Base-by-base conservation (phyloP, 768 basidiomycete species). In the Pulveroboletus sp. region DNA sequence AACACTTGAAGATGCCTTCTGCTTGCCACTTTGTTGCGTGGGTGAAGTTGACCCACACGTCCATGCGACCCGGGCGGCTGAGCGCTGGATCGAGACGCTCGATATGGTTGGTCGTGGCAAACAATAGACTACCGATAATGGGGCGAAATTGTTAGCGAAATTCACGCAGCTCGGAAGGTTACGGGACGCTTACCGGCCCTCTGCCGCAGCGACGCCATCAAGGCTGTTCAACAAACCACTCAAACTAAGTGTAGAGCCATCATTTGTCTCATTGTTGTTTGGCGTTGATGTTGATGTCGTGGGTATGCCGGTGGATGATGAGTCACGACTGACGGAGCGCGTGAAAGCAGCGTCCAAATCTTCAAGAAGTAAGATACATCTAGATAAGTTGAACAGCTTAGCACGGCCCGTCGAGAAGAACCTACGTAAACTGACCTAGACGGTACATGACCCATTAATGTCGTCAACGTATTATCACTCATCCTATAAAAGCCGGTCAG, bases 341-440 rank as follows among this genome's bases (percentile, higher is more conserved):
- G 90, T 93, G 73, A 93, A 93, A 23, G 90, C 90, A 47, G 90
- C 90, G 66, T 93, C 90, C 58, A 95, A 79, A 76, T 95, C 92
- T 72, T 95, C 93, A 65, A 95, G 79, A 69, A 95, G 85, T 59
- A 95, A 76, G 52, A 95, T 91, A 75, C 90, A 92, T 75, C 90
- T 90, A 58, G n/a, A n/a, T n/a, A 35, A 40, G 31, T 34, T 2
- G 31, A 41, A 46, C 16, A 21, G 9, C 21, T 63, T 20, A 60
- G 51, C 24, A 34, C 23, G 48, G 49, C 29, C 43, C 60, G 52
- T 53, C 47, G 23, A 56, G 25, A 37, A 16, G 31, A 34, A 31
- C 17, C 13, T n/a, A 40, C 24, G 31, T 33, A 34, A 44, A 57
- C 76, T 4, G 10, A 90, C 87, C 89, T 83, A 51, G 86, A 80